A percentile compares a stretch with the other conserved stretches of the same genome.
Conservation (phyloP, 345 rosid genomes). For the Hypericum androsaemum region DNA sequence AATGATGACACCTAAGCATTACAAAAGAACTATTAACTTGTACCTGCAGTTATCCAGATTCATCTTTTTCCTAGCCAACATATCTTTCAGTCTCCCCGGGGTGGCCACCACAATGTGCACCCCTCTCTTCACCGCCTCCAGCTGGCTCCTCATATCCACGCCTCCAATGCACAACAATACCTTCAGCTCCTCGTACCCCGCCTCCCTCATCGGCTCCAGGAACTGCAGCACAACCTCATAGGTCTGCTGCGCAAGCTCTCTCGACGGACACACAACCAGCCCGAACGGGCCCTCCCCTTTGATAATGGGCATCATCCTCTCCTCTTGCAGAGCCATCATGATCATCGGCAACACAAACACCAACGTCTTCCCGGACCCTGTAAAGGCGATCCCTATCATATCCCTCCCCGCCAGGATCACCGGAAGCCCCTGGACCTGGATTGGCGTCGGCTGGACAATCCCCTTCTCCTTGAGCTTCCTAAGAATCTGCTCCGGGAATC, state of each 20-base stretch:
- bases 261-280: slow-evolving; percentile 5
- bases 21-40: too few relatives aligned
- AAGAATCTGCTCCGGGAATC: slow-evolving; percentile 17
- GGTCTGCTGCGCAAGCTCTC: background rate
- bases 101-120: slow-evolving; percentile 3
- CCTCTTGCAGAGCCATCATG: slow-evolving; percentile 1
- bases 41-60: background rate
- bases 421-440: slow-evolving; percentile 2
- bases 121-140: slow-evolving; percentile 1
- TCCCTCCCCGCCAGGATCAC: slow-evolving; percentile 2
- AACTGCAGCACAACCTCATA: background rate
- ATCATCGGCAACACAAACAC: background rate
- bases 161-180: background rate
- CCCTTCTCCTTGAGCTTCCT: background rate
- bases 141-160: background rate
- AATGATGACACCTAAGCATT: too few relatives aligned
- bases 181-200: background rate
- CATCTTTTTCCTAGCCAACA: background rate
- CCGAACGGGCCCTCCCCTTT: background rate
- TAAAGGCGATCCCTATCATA: slow-evolving; percentile 2
- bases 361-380: background rate
- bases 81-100: background rate
- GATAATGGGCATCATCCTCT: background rate
- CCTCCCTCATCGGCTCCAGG: background rate
- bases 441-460: slow-evolving; percentile 3